Percentiles rank a stretch among this genome's conserved stretches.
phyloP scores from a whole-genome alignment of 1,284 basidiomycete species.

The Trichosporon coremiiforme region DNA sequence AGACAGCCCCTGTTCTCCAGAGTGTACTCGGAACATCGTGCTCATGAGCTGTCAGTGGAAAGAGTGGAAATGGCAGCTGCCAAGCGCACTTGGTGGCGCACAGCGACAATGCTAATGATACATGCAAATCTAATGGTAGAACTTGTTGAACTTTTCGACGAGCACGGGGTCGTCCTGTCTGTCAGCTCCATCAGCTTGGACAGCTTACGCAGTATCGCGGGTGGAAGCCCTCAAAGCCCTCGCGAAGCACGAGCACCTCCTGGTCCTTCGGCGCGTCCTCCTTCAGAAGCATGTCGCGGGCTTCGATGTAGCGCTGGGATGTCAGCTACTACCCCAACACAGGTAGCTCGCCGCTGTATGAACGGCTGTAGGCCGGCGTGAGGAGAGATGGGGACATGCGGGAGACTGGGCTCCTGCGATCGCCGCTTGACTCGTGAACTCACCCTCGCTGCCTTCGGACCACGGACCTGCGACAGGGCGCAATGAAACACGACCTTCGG shows the following conservation, averaged over 20 bases:
- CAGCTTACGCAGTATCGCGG: slow-evolving; percentile 48
- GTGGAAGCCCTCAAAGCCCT: slow-evolving; percentile 56
- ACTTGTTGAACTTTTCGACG: slow-evolving; percentile 57
- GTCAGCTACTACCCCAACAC: no score
- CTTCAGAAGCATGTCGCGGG: slow-evolving; percentile 35
- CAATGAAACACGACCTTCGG: slow-evolving; percentile 56
- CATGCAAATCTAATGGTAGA: slow-evolving; percentile 38
- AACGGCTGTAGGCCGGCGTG: no score
- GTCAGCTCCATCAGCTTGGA: slow-evolving; percentile 4
- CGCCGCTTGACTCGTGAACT: no score
- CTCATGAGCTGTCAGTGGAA: no score
- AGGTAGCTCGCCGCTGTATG: no score
- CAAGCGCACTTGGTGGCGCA: no score
- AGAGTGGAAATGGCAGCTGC: no score
- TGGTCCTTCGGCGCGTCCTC: slow-evolving; percentile 38
- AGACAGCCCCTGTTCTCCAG: no score
- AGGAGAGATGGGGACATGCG: no score
- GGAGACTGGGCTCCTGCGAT: no score
- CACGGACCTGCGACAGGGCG: slow-evolving; percentile 54
- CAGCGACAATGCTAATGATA: neutral
- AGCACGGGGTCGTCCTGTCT: slow-evolving; percentile 51
- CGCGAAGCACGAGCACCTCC: slow-evolving; percentile 54
- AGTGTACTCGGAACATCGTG: no score
- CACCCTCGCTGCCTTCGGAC: slow-evolving; percentile 54
- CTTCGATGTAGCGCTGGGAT: slow-evolving; percentile 53